Evolutionary conservation across 1,139 yeast genomes (phyloP).

Genomic region (Pichia sp.): DNA sequence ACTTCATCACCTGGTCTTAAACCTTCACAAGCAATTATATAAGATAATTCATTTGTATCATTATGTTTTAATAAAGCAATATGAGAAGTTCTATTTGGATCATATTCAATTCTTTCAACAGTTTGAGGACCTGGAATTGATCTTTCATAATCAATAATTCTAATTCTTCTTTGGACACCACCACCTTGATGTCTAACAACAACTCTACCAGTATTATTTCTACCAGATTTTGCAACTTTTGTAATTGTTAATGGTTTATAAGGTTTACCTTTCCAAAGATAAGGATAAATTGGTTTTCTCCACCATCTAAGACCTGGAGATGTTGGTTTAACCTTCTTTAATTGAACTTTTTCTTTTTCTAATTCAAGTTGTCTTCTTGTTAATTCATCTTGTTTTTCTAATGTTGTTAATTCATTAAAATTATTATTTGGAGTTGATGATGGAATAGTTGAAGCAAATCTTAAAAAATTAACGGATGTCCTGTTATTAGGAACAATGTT

Average conservation of each 20-base stretch:
- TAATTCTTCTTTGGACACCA: slow-evolving; percentile 84
- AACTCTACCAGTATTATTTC: slow-evolving; percentile 83
- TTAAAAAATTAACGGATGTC: too few relatives aligned
- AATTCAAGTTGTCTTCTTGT: slow-evolving; percentile 69
- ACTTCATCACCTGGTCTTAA: slow-evolving; percentile 87
- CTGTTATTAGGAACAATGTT: too few relatives aligned
- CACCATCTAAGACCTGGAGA: slow-evolving; percentile 91
- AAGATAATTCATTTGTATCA: slow-evolving; percentile 58
- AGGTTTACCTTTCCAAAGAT: slow-evolving; percentile 83
- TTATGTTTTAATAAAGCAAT: slow-evolving; percentile 75
- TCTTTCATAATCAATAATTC: slow-evolving; percentile 76
- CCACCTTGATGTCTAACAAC: slow-evolving; percentile 97
- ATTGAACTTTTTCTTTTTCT: slow-evolving; percentile 60
- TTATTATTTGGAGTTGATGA: slow-evolving; percentile 1
- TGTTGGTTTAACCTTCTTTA: slow-evolving; percentile 72
- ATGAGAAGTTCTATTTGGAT: slow-evolving; percentile 92
- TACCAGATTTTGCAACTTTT: slow-evolving; percentile 73
- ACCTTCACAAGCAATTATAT: slow-evolving; percentile 89
- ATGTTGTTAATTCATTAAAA: slow-evolving; percentile 46
- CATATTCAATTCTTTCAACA: slow-evolving; percentile 88
- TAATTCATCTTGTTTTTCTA: slow-evolving; percentile 73
- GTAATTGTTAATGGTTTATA: slow-evolving; percentile 68
- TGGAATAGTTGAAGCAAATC: slow-evolving; percentile 16
- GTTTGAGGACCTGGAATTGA: slow-evolving; percentile 62
- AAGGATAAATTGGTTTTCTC: slow-evolving; percentile 80